Percentiles rank a stretch among this genome's conserved stretches.
Evolutionary conservation across 1,284 basidiomycete genomes (phyloP).

Genomic region (Earliella scabrosa): DNA sequence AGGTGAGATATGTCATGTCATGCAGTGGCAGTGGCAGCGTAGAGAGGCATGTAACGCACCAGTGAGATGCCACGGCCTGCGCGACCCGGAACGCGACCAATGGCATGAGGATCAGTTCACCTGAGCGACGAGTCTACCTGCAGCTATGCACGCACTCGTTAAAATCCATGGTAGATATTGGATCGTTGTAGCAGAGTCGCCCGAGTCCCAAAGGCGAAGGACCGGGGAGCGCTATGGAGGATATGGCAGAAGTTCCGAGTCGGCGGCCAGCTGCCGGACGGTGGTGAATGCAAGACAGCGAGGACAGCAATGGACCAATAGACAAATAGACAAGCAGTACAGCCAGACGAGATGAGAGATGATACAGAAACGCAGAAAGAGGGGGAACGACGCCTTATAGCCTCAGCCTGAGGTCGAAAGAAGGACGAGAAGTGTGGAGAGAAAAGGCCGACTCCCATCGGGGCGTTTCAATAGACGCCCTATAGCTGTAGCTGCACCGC

Average conservation of each 20-base stretch:
- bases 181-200: not conserved
- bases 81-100: not conserved
- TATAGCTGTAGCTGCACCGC: too few relatives aligned
- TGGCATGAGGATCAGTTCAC: not conserved
- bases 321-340: not conserved
- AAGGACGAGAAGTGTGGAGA: not conserved
- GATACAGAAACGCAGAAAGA: not conserved
- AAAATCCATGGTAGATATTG: too few relatives aligned
- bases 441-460: not conserved
- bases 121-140: not conserved
- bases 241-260: not conserved
- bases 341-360: not conserved
- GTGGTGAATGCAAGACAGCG: not conserved
- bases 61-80: conserved; percentile 22
- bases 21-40: not conserved
- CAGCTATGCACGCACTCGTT: conserved; percentile 3
- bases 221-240: not conserved
- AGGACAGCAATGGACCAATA: not conserved
- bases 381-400: not conserved
- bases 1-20: not conserved
- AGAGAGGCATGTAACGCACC: conserved; percentile 7
- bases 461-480: too few relatives aligned
- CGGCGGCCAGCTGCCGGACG: not conserved
- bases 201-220: not conserved
- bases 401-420: too few relatives aligned